These are phyloP conservation scores for Amoeboaphelidium protococcarum DNA, from an alignment of 371 early-diverging fungal species.

Conservation along the genomic window DNA sequence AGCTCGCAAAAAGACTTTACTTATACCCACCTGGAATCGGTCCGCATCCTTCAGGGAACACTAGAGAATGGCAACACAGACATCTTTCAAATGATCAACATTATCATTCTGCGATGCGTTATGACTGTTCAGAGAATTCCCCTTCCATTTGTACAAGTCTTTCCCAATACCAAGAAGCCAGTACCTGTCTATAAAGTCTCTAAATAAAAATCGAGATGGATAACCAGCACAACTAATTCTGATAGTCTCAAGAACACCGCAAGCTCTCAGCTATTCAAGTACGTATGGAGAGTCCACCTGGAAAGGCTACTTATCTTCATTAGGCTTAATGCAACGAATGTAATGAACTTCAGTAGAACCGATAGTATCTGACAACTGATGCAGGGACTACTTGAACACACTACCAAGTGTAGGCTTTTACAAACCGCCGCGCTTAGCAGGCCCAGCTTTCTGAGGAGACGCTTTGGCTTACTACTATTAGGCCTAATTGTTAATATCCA, in stretches of 20 bases:
- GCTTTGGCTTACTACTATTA: too few relatives aligned
- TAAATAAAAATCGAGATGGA: constrained; percentile 70
- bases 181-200: constrained; percentile 53
- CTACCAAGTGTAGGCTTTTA: constrained; percentile 74
- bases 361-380: constrained; percentile 77
- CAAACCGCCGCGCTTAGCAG: too few relatives aligned
- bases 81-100: constrained; percentile 17
- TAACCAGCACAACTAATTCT: constrained; percentile 96
- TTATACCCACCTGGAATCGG: constrained; percentile 82
- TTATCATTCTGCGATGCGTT: constrained; percentile 22
- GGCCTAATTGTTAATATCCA: too few relatives aligned
- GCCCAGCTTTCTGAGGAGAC: too few relatives aligned
- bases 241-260: constrained; percentile 99
- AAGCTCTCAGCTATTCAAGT: constrained; percentile 74
- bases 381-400: constrained; percentile 56
- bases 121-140: too few relatives aligned
- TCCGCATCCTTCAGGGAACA: constrained; percentile 42
- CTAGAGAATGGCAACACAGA: constrained; percentile 30
- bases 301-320: constrained; percentile 29
- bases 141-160: constrained; percentile 30
- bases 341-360: constrained; percentile 67
- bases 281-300: constrained; percentile 76
- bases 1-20: constrained; percentile 79
- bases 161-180: constrained; percentile 56
- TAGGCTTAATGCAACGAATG: constrained; percentile 45